Base-by-base conservation (phyloP, 345 rosid species). In the Ceriops zippeliana region DNA sequence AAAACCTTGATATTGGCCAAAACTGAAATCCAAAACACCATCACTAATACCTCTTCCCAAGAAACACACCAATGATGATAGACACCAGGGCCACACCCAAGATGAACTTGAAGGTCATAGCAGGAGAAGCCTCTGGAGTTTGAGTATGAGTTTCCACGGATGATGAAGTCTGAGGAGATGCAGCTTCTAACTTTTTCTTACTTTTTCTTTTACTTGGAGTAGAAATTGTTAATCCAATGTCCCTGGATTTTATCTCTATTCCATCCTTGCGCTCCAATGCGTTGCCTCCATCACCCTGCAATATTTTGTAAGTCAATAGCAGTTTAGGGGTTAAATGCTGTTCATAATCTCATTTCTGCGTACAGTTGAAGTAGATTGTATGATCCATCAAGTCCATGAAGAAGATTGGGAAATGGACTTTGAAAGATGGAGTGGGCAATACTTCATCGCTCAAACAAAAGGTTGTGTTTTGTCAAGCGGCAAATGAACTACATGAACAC, bases 11-110 rank as follows among this genome's bases (percentile, higher is more conserved):
- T 52, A 26, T 37, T 10, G 57, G 28, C 57, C 19, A 15, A 57
- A 68, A 46, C 26, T 64, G 37, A 56, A 64, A 74, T 34, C 67
- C 54, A 68, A 9, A 52, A 61, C 28, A 9, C 52, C 58, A 54
- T 71, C 75, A 66, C 81, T 87, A 95, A 63, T 90, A 95, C 58
- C 81, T 79, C 75, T 90, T 95, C 66, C 99, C 98, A 62, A 95
- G 83, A 76, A 88, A 73, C 5, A 89, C 58, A 38, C 99, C 98
- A 6, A 92, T 60, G 80, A 95, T 73, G 67, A 89, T 70, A 13
- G 99, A 95, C 35, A 89, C 71, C 58, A 91, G 75, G 34, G 96
- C 99, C 30, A 91, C 87, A 70, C 86, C 89, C 13, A 85, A 20
- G 34, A 89, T 67, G 75, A 90, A 68, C 83, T 85, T 83, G 17